Evolutionary conservation across 202 grass and related monocot species (phyloP), one percentile per base, ranked within the genome.

Genomic region (Cymbopogon flexuosus): DNA sequence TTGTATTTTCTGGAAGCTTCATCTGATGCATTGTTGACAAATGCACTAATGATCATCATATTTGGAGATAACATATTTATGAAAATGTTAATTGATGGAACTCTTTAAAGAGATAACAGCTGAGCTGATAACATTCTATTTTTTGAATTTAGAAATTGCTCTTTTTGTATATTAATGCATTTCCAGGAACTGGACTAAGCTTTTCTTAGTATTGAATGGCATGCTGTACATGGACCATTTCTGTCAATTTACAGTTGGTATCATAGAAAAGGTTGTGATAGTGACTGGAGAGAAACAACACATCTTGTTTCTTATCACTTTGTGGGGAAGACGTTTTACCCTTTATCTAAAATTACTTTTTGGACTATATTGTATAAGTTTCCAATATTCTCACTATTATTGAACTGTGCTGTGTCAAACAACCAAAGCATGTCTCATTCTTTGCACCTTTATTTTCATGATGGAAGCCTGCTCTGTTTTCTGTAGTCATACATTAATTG

Each of bases 1-100:
- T 47, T 86, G 30, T 59, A 64, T 19, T 4, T 65, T 54, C 45
- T 59, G 21, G 35, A 72, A 69, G 71, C 73, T 85, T 81, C 3
- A 47, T 77, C 51, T 59, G 36, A 36, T 82, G 7, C 7, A 73
- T 74, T 65, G 21, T 74, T n/a, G 42, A 35, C 30, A 69, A 35
- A 62, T 77, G 11, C 6, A 31, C 21, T 5, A 36, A 63, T 41
- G 42, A 31, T 27, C 47, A 54, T 41, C 10, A 43, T 23, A 54
- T 54, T 3, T 65, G 40, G 30, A 52, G 15, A 40, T 15, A 63
- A 23, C n/a, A 51, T 14, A 82, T 73, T 22, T 52, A 47, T 39
- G 1, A 42, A 39, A 68, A 52, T 30, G 1, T 64, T 85, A 72
- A 63, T 30, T 40, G 42, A 72, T 54, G 29, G n/a, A 6, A 22